Base-by-base conservation (phyloP, 352 stramenopile genomes). In the Phytophthora citricola region DNA sequence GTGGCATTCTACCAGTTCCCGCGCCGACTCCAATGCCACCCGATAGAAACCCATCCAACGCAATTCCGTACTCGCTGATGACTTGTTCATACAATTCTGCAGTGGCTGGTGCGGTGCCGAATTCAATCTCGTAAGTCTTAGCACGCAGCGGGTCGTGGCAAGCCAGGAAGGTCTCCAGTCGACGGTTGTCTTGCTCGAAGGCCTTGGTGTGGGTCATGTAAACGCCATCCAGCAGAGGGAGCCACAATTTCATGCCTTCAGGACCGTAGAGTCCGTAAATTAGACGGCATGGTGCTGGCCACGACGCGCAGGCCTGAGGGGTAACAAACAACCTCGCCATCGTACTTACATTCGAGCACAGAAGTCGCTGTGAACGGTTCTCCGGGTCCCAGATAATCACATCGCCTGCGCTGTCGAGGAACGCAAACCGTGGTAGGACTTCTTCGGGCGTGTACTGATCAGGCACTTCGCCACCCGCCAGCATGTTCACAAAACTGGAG, bases 321-420 rank as follows among this genome's bases (percentile, higher is more conserved):
- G 66, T 75, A 17, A 91, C 69, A 36, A 84, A 81, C 4, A 94
- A 27, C 6, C 77, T 73, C 17, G 72, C 64, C 73, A 92, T 81
- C 2, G 77, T 89, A 40, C 78, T 92, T 4, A 94, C 68, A 55
- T 92, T 90, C 2, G 71, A 80, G 50, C 79, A 83, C n/a, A 95
- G 45, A 22, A 91, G 47, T 12, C 82, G 74, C 32, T 92, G 83
- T 6, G 77, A 87, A 8, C 84, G 83, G 22, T 72, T 82, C 50
- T 95, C 88, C 1, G 85, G 85, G 32, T 95, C 88, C 82, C 82
- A 94, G 29, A 94, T 62, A n/a, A 90, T 81, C 31, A 92, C 78
- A 48, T 93, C 72, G 1, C 82, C 85, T 6, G 46, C 44, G 31
- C 57, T 78, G 10, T 83, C 80, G 5, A 91, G 53, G 34, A 93